Conservation (phyloP, 257 asterid genomes). For the Forsythia viridissima region DNA sequence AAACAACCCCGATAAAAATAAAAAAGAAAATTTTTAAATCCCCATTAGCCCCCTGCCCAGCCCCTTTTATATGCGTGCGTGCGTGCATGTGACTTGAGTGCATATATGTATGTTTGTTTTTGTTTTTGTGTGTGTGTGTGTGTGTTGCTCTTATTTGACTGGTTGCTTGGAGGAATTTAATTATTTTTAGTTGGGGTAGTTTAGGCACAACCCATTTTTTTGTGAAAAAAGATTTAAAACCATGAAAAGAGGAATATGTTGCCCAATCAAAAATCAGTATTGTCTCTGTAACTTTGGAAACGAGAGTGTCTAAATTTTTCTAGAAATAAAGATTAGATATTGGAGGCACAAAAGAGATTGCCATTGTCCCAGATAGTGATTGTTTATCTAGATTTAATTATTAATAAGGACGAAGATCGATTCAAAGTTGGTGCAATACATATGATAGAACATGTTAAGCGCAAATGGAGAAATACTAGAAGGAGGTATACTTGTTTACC, state of each 20-base stretch:
- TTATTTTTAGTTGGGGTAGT: neutral
- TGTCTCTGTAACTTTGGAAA: no score
- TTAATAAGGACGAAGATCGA: no score
- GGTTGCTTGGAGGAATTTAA: neutral
- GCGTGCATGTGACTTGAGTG: neutral
- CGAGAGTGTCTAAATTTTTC: neutral
- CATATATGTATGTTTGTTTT: neutral
- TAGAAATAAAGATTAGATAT: no score
- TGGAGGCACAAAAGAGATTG: no score
- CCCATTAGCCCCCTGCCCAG: neutral
- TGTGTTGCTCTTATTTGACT: neutral
- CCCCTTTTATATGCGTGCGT: neutral
- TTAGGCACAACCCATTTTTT: neutral
- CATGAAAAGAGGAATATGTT: no score
- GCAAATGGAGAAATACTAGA: neutral
- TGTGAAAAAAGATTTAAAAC: neutral
- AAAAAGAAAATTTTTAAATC: neutral
- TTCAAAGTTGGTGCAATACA: neutral
- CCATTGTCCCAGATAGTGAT: no score
- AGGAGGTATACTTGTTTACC: neutral
- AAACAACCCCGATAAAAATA: neutral
- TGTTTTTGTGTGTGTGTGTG: neutral
- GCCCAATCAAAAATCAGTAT: no score
- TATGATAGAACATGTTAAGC: neutral
- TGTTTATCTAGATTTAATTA: no score